A percentile compares a stretch with the other conserved stretches of the same genome.
phyloP scores from a whole-genome alignment of 148 eudicot genomes.

The Rhododendron vialii region DNA sequence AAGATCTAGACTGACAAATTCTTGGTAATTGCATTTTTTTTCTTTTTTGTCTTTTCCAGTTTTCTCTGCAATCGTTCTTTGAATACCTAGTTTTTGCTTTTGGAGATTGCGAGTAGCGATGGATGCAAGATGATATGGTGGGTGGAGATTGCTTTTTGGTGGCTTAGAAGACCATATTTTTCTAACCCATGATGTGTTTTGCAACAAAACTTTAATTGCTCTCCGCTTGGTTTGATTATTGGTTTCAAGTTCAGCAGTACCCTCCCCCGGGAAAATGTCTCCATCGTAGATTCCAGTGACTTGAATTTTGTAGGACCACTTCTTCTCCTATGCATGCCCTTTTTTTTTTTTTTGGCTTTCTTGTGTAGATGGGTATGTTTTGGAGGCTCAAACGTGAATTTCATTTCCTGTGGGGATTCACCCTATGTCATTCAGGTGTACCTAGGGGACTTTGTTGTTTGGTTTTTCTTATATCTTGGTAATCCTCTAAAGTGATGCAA shows the following conservation, averaged over 20 bases:
- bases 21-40: background rate
- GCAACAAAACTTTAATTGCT: background rate
- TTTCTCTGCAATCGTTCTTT: background rate
- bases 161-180: background rate
- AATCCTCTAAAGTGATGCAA: background rate
- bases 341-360: background rate
- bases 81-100: background rate
- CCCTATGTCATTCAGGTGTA: background rate
- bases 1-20: constrained; percentile 34
- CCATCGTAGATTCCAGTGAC: background rate
- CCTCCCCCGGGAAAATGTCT: background rate
- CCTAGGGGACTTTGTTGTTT: background rate
- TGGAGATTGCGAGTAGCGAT: background rate
- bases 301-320: background rate
- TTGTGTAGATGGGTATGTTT: background rate
- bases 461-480: background rate
- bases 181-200: background rate
- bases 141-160: background rate
- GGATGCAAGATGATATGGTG: background rate
- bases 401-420: background rate
- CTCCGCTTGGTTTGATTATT: background rate
- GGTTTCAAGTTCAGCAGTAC: background rate
- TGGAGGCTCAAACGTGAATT: background rate
- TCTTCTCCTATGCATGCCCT: background rate
- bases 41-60: background rate